A percentile compares a stretch with the other conserved stretches of the same genome.
Conservation (phyloP, 2,329 filamentous ascomycete genomes). For the Aspergillus versicolor region DNA sequence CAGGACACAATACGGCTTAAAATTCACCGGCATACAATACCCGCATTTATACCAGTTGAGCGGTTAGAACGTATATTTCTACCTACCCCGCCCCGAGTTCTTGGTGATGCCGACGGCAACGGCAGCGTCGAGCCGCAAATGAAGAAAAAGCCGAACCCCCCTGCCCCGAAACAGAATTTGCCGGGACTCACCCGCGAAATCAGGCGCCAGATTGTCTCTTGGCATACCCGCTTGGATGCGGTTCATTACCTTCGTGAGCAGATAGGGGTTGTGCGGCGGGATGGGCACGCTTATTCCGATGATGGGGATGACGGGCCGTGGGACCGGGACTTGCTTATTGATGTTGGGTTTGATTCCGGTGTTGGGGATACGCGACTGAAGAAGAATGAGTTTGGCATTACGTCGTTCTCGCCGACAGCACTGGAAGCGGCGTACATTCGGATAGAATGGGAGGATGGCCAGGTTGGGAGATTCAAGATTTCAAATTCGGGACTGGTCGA, state of each 20-base stretch:
- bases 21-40: slow-evolving; percentile 47
- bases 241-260: slow-evolving; percentile 34
- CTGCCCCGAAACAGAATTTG: slow-evolving; percentile 34
- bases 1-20: slow-evolving; percentile 25
- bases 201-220: slow-evolving; percentile 42
- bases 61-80: slow-evolving; percentile 35
- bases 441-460: slow-evolving; percentile 45
- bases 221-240: slow-evolving; percentile 42
- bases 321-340: slow-evolving; percentile 17
- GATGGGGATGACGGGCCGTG: slow-evolving; percentile 20
- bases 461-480: slow-evolving; percentile 44
- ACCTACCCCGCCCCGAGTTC: slow-evolving; percentile 22
- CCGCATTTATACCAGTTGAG: slow-evolving; percentile 42
- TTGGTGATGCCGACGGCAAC: slow-evolving; percentile 15
- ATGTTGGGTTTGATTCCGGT: slow-evolving; percentile 3
- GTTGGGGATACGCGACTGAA: slow-evolving; percentile 9
- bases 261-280: slow-evolving; percentile 25
- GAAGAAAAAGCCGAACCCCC: slow-evolving; percentile 14
- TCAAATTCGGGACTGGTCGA: slow-evolving; percentile 42
- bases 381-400: slow-evolving; percentile 32
- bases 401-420: slow-evolving; percentile 34
- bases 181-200: slow-evolving; percentile 37
- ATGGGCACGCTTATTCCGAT: slow-evolving; percentile 7
- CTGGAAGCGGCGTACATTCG: slow-evolving; percentile 44
- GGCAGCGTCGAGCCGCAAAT: slow-evolving; percentile 17